Conservation (phyloP, 371 early-diverging fungal genomes). For the Phascolomyces articulosus region DNA sequence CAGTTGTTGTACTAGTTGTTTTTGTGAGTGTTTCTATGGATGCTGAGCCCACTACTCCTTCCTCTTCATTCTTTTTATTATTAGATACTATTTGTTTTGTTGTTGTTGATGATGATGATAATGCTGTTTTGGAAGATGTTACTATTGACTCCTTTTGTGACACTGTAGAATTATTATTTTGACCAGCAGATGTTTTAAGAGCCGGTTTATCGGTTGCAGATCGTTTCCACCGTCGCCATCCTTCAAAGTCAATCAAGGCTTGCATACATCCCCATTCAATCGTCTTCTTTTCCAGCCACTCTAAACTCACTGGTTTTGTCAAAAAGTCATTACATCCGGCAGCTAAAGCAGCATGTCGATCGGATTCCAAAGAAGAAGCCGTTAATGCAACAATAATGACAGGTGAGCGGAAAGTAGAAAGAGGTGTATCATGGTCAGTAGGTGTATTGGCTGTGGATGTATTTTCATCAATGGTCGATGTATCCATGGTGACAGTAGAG, state of each 20-base stretch:
- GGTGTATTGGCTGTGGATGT: neutral
- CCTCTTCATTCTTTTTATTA: neutral
- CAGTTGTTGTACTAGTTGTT: too few species aligned
- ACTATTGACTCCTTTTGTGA: slow-evolving; percentile 6
- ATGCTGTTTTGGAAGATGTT: too few species aligned
- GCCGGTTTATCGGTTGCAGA: slow-evolving; percentile 20
- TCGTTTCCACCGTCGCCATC: slow-evolving; percentile 76
- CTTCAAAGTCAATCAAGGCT: slow-evolving; percentile 85
- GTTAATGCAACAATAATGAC: slow-evolving; percentile 92
- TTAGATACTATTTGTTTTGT: neutral
- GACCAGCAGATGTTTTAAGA: neutral
- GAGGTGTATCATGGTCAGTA: slow-evolving; percentile 18
- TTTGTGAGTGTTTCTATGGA: too few species aligned
- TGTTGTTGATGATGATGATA: too few species aligned
- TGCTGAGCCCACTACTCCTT: too few species aligned
- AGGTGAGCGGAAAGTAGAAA: slow-evolving; percentile 64
- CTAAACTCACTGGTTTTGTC: slow-evolving; percentile 83
- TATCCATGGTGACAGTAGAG: slow-evolving; percentile 2
- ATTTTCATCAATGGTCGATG: neutral
- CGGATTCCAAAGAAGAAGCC: slow-evolving; percentile 75
- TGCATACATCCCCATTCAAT: slow-evolving; percentile 95
- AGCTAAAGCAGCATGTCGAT: slow-evolving; percentile 78
- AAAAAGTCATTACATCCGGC: slow-evolving; percentile 93
- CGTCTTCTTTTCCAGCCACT: slow-evolving; percentile 87
- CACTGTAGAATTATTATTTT: neutral